A percentile compares a stretch with the other conserved stretches of the same genome.
Conservation (phyloP, 2,329 filamentous ascomycete species). For the Clonostachys solani region DNA sequence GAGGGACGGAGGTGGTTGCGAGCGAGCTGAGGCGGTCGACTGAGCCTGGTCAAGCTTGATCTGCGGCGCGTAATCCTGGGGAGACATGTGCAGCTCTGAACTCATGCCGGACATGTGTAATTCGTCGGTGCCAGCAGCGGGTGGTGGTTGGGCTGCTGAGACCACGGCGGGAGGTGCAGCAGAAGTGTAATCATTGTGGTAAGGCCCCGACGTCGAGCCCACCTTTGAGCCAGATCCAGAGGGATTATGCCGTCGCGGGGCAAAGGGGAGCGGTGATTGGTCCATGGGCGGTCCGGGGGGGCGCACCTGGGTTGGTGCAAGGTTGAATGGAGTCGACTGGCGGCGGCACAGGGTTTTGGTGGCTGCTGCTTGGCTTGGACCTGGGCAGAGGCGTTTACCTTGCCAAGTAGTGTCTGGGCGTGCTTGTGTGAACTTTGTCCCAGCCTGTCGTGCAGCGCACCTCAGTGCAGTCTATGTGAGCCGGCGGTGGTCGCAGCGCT, state of each 20-base stretch:
- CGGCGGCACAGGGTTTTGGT: too few species aligned
- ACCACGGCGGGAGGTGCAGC: slow-evolving; percentile 9
- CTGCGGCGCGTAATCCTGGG: slow-evolving; percentile 45
- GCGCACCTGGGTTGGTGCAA: too few species aligned
- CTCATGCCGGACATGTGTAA: slow-evolving; percentile 48
- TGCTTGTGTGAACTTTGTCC: too few species aligned
- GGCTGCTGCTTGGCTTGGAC: too few species aligned
- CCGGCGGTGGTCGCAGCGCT: too few species aligned
- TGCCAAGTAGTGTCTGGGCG: too few species aligned
- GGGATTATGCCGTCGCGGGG: slow-evolving; percentile 17
- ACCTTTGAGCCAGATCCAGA: not conserved
- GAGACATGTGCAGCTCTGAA: slow-evolving; percentile 24
- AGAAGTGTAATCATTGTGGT: slow-evolving; percentile 9
- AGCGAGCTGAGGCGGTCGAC: slow-evolving; percentile 17
- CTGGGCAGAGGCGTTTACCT: too few species aligned
- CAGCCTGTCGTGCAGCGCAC: too few species aligned
- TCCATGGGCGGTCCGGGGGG: slow-evolving; percentile 19
- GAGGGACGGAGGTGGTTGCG: slow-evolving; percentile 22
- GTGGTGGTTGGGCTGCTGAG: slow-evolving; percentile 1
- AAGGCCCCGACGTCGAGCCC: slow-evolving; percentile 6
- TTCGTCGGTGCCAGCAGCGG: slow-evolving; percentile 37
- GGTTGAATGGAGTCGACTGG: too few species aligned
- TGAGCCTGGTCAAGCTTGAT: slow-evolving; percentile 45
- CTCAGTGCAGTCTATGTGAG: too few species aligned
- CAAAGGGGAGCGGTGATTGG: slow-evolving; percentile 33